Evolutionary conservation across 2,329 filamentous ascomycete genomes (phyloP).

Genomic region (Xylariaceae sp.): DNA sequence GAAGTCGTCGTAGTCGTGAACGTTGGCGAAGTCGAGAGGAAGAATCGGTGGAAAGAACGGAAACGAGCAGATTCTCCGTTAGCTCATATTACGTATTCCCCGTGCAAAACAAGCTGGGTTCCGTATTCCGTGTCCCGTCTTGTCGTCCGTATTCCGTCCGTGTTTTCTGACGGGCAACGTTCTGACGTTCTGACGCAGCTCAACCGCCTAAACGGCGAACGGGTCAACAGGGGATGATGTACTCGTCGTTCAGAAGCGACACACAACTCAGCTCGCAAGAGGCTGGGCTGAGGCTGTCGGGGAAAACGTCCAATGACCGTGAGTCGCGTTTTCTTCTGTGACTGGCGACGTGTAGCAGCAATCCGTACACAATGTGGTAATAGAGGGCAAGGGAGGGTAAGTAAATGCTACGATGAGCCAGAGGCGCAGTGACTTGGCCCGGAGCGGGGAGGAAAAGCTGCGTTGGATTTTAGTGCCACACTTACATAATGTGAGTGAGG

Average conservation of each 20-base stretch:
- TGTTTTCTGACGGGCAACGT: too few species aligned
- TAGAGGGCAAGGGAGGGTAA: too few species aligned
- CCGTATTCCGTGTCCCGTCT: neutral
- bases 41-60: constrained; percentile 1
- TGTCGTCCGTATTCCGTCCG: too few species aligned
- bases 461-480: neutral
- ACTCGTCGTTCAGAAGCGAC: constrained; percentile 6
- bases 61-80: constrained; percentile 15
- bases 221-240: constrained; percentile 22
- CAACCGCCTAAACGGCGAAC: constrained; percentile 30
- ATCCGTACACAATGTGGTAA: neutral
- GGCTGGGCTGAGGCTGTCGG: neutral
- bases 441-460: neutral
- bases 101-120: constrained; percentile 8
- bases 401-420: constrained; percentile 8
- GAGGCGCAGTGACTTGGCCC: constrained; percentile 4
- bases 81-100: constrained; percentile 30
- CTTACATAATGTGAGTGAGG: neutral
- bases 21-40: constrained; percentile 4
- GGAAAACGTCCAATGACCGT: constrained; percentile 5
- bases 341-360: constrained; percentile 9
- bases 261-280: constrained; percentile 1
- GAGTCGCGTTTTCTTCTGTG: constrained; percentile 16
- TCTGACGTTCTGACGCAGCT: constrained; percentile 18
- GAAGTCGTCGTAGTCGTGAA: neutral